phyloP scores from a whole-genome alignment of 257 asterid genomes.

The Thymus mandschuricus region DNA sequence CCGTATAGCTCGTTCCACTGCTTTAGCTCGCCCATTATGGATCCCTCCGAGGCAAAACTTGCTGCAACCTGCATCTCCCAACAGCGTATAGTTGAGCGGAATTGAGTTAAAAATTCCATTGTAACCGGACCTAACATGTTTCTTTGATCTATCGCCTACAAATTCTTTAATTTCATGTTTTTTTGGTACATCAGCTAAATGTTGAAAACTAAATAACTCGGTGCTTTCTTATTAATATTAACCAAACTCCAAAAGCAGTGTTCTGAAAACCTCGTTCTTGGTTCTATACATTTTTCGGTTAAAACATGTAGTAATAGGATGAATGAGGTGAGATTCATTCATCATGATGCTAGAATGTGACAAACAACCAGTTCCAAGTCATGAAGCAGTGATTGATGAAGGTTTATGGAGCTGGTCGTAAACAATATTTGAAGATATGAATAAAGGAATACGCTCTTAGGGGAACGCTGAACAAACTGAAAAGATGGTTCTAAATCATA shows the following conservation, averaged over 20 bases:
- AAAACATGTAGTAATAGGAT: neutral
- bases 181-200: neutral
- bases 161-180: neutral
- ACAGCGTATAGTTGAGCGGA: neutral
- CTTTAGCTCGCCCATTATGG: constrained; percentile 83
- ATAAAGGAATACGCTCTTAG: too few species aligned
- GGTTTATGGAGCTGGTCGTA: too few species aligned
- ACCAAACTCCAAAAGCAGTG: neutral
- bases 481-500: neutral
- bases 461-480: too few species aligned
- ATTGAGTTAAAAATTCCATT: neutral
- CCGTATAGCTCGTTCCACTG: constrained; percentile 96
- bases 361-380: too few species aligned
- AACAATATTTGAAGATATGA: too few species aligned
- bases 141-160: neutral
- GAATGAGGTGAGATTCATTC: neutral
- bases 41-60: constrained; percentile 92
- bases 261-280: neutral
- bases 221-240: neutral
- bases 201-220: neutral
- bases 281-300: neutral
- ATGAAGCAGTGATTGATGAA: too few species aligned
- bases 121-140: neutral
- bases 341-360: neutral
- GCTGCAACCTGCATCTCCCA: constrained; percentile 74